Evolutionary conservation across 2,329 filamentous ascomycete genomes (phyloP).

Genomic region (Talaromyces sp.): DNA sequence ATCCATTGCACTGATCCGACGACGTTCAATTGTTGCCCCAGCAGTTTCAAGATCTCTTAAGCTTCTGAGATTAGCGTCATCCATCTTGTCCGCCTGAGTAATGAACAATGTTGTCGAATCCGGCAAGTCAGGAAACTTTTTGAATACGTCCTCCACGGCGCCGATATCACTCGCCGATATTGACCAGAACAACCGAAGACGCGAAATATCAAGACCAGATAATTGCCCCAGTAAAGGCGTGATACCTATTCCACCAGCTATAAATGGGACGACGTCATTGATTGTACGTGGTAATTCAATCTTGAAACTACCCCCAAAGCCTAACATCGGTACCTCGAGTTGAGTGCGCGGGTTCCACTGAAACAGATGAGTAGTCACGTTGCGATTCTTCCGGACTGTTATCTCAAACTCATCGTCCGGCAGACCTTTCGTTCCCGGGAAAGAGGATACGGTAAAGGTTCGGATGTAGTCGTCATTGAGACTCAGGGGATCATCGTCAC

Average conservation of each 20-base stretch:
- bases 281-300: slow-evolving; percentile 33
- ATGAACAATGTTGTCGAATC: slow-evolving; percentile 61
- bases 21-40: slow-evolving; percentile 39
- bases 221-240: slow-evolving; percentile 75
- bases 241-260: slow-evolving; percentile 79
- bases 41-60: slow-evolving; percentile 40
- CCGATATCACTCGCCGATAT: slow-evolving; percentile 61
- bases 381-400: slow-evolving; percentile 67
- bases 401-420: slow-evolving; percentile 63
- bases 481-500: slow-evolving; percentile 72
- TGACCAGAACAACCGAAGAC: slow-evolving; percentile 67
- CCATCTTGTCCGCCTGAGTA: slow-evolving; percentile 48
- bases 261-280: slow-evolving; percentile 55
- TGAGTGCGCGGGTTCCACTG: slow-evolving; percentile 52
- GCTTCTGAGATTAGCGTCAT: slow-evolving; percentile 39
- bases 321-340: slow-evolving; percentile 66
- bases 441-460: slow-evolving; percentile 76
- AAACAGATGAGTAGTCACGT: slow-evolving; percentile 66
- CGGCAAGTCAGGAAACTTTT: slow-evolving; percentile 53
- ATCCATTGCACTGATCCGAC: slow-evolving; percentile 52
- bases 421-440: slow-evolving; percentile 41
- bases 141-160: slow-evolving; percentile 61
- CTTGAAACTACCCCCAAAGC: slow-evolving; percentile 68
- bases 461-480: slow-evolving; percentile 82
- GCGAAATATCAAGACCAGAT: slow-evolving; percentile 48